Conservation (phyloP, 228 moss, liverwort and hornwort species). For the Sphagnum fallax region DNA sequence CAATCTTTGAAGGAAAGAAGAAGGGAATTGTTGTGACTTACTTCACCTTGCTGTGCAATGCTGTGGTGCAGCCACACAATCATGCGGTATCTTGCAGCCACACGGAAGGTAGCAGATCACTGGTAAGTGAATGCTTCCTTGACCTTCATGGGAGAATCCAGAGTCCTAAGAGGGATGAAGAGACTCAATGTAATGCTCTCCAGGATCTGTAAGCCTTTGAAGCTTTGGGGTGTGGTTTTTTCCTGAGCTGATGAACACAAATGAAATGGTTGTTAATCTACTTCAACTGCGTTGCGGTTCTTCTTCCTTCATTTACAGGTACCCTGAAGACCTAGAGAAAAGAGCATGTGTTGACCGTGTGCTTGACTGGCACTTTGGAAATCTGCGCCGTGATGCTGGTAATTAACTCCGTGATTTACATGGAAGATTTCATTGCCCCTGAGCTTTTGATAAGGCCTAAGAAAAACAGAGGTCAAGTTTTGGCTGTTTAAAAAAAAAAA, state of each 20-base stretch:
- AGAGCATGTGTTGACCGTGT: constrained; percentile 51
- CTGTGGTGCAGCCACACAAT: constrained; percentile 61
- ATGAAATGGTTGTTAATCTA: neutral
- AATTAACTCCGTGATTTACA: neutral
- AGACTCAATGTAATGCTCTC: no score
- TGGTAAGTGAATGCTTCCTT: constrained; percentile 31
- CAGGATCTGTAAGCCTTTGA: neutral
- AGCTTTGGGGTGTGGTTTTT: neutral
- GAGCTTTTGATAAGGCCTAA: no score
- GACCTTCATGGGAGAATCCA: neutral
- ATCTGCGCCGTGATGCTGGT: constrained; percentile 58
- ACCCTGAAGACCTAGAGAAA: constrained; percentile 57
- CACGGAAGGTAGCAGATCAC: constrained; percentile 60
- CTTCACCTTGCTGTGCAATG: neutral
- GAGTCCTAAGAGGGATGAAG: neutral
- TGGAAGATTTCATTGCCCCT: no score
- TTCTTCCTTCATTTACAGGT: constrained; percentile 33
- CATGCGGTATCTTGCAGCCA: constrained; percentile 55
- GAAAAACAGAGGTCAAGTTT: no score
- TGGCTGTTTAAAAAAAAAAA: neutral
- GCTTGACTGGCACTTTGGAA: constrained; percentile 70
- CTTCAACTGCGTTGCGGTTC: neutral
- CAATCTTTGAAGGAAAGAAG: neutral
- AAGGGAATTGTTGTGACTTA: neutral
- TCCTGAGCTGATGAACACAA: neutral